Percentiles rank a stretch among this genome's conserved stretches.
Evolutionary conservation across 2,329 filamentous ascomycete genomes (phyloP).

Genomic region (Huntiella moniliformis): DNA sequence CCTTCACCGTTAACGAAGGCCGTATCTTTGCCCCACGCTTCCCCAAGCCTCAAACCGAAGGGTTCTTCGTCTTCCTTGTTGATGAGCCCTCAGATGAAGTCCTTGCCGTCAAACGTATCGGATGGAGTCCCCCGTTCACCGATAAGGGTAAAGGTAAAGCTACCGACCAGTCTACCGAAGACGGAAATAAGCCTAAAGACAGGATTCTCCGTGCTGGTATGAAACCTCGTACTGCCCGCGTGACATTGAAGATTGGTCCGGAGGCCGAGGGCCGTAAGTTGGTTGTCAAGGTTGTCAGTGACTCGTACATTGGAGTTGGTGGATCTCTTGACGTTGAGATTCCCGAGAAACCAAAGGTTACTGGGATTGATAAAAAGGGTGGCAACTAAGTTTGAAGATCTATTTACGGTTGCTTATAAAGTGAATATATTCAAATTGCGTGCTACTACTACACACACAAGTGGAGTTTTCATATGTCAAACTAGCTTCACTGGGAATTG

Average conservation of each 20-base stretch:
- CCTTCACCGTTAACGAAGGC: conserved; percentile 43
- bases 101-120: conserved; percentile 67
- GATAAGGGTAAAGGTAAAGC: conserved; percentile 14
- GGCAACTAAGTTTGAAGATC: too few species aligned
- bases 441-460: too few species aligned
- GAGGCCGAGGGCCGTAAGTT: conserved; percentile 34
- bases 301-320: conserved; percentile 66
- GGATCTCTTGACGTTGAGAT: conserved; percentile 32
- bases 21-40: conserved; percentile 76
- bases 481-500: too few species aligned
- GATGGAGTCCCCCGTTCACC: conserved; percentile 35
- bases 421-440: too few species aligned
- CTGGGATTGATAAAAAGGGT: conserved; percentile 8
- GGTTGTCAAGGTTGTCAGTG: conserved; percentile 63
- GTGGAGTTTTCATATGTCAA: too few species aligned
- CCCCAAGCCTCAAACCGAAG: conserved; percentile 86
- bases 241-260: conserved; percentile 23
- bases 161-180: conserved; percentile 13
- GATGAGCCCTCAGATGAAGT: conserved; percentile 53
- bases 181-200: conserved; percentile 7
- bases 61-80: conserved; percentile 71
- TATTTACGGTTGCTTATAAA: too few species aligned
- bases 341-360: conserved; percentile 25
- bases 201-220: conserved; percentile 7
- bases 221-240: conserved; percentile 1